Percentiles rank a stretch among this genome's conserved stretches.
phyloP scores from a whole-genome alignment of 192 early-diverging fungal genomes.

The Gamsiella multidivaricata region DNA sequence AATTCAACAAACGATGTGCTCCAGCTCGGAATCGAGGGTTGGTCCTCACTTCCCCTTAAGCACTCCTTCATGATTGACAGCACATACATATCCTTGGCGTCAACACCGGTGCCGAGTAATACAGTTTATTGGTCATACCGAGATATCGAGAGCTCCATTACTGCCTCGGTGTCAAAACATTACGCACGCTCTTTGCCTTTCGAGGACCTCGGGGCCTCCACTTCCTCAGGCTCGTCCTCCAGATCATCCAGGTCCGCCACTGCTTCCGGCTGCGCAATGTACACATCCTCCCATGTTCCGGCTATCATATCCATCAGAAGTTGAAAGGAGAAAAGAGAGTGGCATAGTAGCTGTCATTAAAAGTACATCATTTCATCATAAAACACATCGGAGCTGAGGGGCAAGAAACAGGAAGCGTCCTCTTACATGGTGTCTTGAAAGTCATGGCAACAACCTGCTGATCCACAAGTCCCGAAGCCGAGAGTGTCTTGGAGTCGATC shows the following conservation, averaged over 20 bases:
- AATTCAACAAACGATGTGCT: too few species aligned
- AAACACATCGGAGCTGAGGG: not conserved
- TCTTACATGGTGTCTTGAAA: constrained; percentile 29
- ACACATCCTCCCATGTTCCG: constrained; percentile 37
- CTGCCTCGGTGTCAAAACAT: too few species aligned
- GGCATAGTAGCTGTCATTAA: not conserved
- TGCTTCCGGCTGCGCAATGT: constrained; percentile 32
- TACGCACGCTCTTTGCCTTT: constrained; percentile 48
- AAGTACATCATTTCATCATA: too few species aligned
- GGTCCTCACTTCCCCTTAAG: too few species aligned
- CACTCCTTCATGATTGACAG: too few species aligned
- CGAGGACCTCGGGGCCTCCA: constrained; percentile 15
- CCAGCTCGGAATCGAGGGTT: too few species aligned
- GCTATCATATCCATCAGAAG: too few species aligned
- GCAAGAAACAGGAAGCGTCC: not conserved
- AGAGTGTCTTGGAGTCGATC: constrained; percentile 23
- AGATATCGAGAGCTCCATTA: too few species aligned
- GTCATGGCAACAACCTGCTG: constrained; percentile 40
- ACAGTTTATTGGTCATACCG: too few species aligned
- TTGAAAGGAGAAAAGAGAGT: not conserved
- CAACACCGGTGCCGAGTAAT: too few species aligned
- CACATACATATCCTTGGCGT: too few species aligned
- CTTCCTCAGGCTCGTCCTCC: constrained; percentile 42
- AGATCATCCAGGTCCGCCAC: constrained; percentile 34
- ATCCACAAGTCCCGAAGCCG: constrained; percentile 37